phyloP scores from a whole-genome alignment of 306 rosid species.

The Prunus mume region DNA sequence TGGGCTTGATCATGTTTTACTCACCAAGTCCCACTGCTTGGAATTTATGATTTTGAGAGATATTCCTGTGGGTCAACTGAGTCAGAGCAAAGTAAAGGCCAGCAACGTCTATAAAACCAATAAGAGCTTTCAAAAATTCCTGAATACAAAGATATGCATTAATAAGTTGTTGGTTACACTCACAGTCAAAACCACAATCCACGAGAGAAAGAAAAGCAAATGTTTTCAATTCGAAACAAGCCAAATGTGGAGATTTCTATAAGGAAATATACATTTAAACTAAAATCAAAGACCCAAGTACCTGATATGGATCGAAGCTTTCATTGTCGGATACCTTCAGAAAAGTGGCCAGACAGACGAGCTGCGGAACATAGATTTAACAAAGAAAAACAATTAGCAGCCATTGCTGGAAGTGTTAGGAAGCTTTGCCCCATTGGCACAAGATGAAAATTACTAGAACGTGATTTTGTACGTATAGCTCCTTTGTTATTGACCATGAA shows the following conservation, averaged over 20 bases:
- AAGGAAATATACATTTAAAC: neutral
- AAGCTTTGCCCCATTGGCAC: neutral
- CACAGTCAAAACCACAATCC: neutral
- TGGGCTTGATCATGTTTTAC: slow-evolving; percentile 28
- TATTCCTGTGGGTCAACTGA: slow-evolving; percentile 94
- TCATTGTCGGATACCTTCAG: slow-evolving; percentile 95
- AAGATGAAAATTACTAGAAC: neutral
- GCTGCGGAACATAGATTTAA: slow-evolving; percentile 51
- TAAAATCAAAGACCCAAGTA: slow-evolving; percentile 22
- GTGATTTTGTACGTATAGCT: neutral
- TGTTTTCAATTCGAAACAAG: neutral
- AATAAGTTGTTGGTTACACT: slow-evolving; percentile 3
- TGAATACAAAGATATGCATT: slow-evolving; percentile 27
- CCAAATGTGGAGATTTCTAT: neutral
- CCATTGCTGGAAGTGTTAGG: slow-evolving; percentile 1
- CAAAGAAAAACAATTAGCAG: slow-evolving; percentile 8
- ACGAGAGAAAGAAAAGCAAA: neutral
- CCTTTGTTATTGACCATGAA: neutral
- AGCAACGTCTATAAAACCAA: slow-evolving; percentile 95
- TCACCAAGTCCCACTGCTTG: slow-evolving; percentile 99
- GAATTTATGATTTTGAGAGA: slow-evolving; percentile 95
- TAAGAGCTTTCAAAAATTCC: slow-evolving; percentile 94
- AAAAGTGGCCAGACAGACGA: slow-evolving; percentile 94
- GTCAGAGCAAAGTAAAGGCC: slow-evolving; percentile 98
- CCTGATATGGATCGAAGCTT: slow-evolving; percentile 97